Evolutionary conservation across 257 asterid genomes (phyloP), one percentile per base, ranked within the genome.

Genomic region (Forsythia viridissima): DNA sequence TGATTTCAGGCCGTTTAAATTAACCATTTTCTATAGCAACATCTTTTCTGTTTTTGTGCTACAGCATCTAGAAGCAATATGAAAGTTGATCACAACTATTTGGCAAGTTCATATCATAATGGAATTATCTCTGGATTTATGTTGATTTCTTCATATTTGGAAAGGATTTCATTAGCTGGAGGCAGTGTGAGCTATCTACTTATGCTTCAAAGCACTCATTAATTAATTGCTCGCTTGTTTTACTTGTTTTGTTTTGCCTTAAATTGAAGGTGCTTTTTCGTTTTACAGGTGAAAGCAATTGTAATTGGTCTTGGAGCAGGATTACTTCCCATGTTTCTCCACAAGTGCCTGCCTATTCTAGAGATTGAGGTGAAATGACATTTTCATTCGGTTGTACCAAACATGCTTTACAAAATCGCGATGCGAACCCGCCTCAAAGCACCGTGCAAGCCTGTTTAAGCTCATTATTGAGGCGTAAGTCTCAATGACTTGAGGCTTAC

Each of bases 301-400:
- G 89, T 93, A 80, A 86, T 96, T 83, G 99, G 99, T 84, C 94
- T 96, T 72, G 99, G 99, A 82, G 99, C 98, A 42, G 99, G 99
- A 80, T 72, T 91, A 61, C 95, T 96, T 78, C 99, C 99, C 38
- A 96, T 91, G 99, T 96, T 93, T 86, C 91, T 96, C 80, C 89
- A 77, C 80, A 89, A 80, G 76, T 84, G 84, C 84, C 84, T 90
- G 67, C 90, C 91, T 51, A 77, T 85, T 84, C 81, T 91, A 16
- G 85, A 84, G 52, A 86, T 91, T 71, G 91, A 90, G 96, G 99
- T 96, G 78, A 69, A 73, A 37, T 63, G 76, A 76, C 57, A 84
- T 57, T 72, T 39, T 24, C 16, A 69, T 40, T 43, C 8, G 8
- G 51, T 51, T 20, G 3, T 20, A 10, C 20, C 15, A 16, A n/a